Base-by-base conservation (phyloP, 2,329 filamentous ascomycete genomes). In the Penicillium sp. region DNA sequence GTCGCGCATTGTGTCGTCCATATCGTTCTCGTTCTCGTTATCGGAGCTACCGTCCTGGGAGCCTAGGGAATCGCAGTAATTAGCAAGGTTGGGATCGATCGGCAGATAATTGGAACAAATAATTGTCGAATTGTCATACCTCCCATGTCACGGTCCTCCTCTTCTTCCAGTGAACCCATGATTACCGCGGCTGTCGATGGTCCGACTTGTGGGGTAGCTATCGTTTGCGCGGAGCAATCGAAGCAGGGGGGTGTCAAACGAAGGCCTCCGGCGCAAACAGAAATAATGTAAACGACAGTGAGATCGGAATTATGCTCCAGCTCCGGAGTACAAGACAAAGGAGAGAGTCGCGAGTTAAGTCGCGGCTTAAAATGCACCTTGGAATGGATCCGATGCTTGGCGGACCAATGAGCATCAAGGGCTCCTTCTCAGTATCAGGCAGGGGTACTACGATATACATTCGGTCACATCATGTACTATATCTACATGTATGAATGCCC, bases 21-120 rank as follows among this genome's bases (percentile, higher is more conserved):
- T 71, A 15, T 55, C 52, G 35, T 55, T 55, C 5, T 55, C 52
- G 16, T 55, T 55, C 52, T 79, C 77, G 48, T 79, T 79, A 56
- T 80, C 77, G 29, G 76, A 79, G 62, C 74, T 78, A 54, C 74
- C 77, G 60, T 79, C 75, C 65, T 75, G 77, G 41, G 77, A 79
- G n/a, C 73, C 75, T 76, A 63, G 25, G n/a, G 53, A 46, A 47
- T 34, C 23, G 16, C 34, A 15, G 16, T 25, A 6, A 12, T 55
- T 46, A 55, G 52, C 40, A 25, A 38, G 5, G 34, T 46, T 21
- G 12, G 10, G 13, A 29, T n/a, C 5, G 1, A 52, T 32, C 16
- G n/a, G 44, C 39, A 10, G 7, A 3, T 15, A 10, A 52, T 63
- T 47, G 61, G 49, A 50, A 29, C 16, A 31, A 40, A 16, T 23